These are phyloP conservation scores for Medicago truncatula DNA, from an alignment of 306 rosid species.

Conservation along the genomic window MtrunA17r5.0-ANR NC_053046.1:35608001-35608500, in stretches of 20 bases:
- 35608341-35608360: conserved; percentile 83
- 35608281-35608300: conserved; percentile 78
- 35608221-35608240: conserved; percentile 34
- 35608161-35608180: conserved; percentile 77
- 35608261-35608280: conserved; percentile 90
- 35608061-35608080: conserved; percentile 68
- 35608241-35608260: conserved; percentile 37
- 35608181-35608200: conserved; percentile 67
- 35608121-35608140: conserved; percentile 69
- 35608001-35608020: conserved; percentile 67
- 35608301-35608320: conserved; percentile 74
- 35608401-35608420: conserved; percentile 80
- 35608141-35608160: conserved; percentile 99
- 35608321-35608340: conserved; percentile 96
- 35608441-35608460: conserved; percentile 49
- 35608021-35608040: conserved; percentile 76
- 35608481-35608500: conserved; percentile 72
- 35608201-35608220: conserved; percentile 37
- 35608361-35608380: conserved; percentile 77
- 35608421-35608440: conserved; percentile 42
- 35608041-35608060: conserved; percentile 65
- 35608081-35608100: conserved; percentile 62
- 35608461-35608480: conserved; percentile 66
- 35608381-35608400: conserved; percentile 71
- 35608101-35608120: conserved; percentile 61